Percentiles rank a stretch among this genome's conserved stretches.
phyloP scores from a whole-genome alignment of 83 land plant species.

The Thuja plicata region DNA sequence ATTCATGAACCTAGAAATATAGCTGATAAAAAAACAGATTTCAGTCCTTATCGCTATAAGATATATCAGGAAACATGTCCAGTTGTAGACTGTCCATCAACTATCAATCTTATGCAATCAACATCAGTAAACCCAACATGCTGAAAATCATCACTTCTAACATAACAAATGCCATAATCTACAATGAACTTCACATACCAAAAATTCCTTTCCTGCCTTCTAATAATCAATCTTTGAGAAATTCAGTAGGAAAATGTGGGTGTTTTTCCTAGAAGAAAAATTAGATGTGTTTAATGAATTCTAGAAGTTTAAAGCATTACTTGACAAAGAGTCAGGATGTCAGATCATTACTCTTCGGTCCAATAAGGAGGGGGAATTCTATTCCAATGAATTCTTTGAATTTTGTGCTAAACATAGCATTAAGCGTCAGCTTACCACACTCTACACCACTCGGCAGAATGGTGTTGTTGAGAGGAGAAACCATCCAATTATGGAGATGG shows the following conservation, averaged over 20 bases:
- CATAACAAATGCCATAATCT: neutral
- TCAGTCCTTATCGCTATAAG: neutral
- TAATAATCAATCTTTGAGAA: neutral
- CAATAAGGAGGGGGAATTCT: no score
- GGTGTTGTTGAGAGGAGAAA: no score
- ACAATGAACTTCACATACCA: neutral
- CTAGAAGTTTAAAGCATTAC: no score
- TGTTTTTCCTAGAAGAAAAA: no score
- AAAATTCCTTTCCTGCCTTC: neutral
- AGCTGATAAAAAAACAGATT: neutral
- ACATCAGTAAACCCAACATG: neutral
- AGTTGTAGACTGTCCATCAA: neutral
- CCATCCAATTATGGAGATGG: no score
- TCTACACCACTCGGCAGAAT: no score
- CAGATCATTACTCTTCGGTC: no score
- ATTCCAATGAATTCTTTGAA: no score
- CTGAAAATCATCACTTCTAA: neutral
- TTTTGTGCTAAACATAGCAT: no score
- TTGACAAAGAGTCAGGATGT: no score
- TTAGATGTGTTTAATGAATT: no score
- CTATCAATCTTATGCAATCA: neutral
- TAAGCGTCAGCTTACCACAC: no score
- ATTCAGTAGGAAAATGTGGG: neutral
- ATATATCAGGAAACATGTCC: neutral
- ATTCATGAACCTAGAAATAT: neutral